Evolutionary conservation across 768 basidiomycete species (phyloP).

Genomic region (Kwoniella newhampshirensis): DNA sequence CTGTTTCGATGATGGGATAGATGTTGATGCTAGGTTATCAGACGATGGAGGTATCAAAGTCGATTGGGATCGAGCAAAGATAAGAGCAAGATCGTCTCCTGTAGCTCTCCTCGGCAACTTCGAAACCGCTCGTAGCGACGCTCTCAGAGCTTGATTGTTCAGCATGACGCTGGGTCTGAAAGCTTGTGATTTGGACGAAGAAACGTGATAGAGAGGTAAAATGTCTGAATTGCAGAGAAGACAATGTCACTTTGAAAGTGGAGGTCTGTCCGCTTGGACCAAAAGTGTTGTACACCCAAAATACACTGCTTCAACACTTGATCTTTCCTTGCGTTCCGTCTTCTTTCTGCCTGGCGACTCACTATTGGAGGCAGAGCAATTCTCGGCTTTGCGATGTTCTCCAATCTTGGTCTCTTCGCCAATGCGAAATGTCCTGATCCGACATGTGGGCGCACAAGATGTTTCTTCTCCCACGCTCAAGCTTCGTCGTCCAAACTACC

Average conservation of each 20-base stretch:
- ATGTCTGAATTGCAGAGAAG: too few species aligned
- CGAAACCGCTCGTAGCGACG: background rate
- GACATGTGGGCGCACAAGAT: slow-evolving; percentile 33
- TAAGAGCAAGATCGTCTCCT: background rate
- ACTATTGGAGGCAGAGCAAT: too few species aligned
- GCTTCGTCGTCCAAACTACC: slow-evolving; percentile 15
- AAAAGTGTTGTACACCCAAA: too few species aligned
- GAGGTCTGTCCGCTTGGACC: too few species aligned
- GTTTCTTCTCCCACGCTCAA: slow-evolving; percentile 39
- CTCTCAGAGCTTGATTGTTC: background rate
- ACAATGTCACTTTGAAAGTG: too few species aligned
- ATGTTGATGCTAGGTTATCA: slow-evolving; percentile 1
- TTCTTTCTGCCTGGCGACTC: too few species aligned
- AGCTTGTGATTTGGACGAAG: background rate
- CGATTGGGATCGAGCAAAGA: slow-evolving; percentile 11
- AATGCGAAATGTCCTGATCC: slow-evolving; percentile 33
- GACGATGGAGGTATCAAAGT: slow-evolving; percentile 8
- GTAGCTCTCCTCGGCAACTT: too few species aligned
- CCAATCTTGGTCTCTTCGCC: slow-evolving; percentile 32
- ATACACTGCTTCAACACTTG: too few species aligned
- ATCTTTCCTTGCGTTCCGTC: too few species aligned
- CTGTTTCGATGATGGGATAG: slow-evolving; percentile 6
- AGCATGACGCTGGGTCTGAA: too few species aligned
- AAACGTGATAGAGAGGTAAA: too few species aligned
- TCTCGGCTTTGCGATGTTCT: slow-evolving; percentile 37